These are phyloP conservation scores for Coemansia sp. DNA, from an alignment of 192 early-diverging fungal species.

Conservation along the genomic window DNA sequence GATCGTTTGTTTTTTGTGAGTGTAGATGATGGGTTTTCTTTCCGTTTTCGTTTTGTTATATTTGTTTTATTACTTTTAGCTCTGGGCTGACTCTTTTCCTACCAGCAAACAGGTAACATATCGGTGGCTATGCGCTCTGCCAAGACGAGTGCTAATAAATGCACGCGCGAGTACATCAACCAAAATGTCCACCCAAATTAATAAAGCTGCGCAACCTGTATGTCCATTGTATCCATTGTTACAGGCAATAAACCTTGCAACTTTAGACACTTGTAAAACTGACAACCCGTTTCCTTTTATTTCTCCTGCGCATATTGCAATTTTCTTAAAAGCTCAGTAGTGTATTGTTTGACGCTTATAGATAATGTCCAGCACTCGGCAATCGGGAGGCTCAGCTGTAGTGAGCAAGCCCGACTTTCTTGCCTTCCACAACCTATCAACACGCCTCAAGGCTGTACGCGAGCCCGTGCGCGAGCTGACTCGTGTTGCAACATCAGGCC, in stretches of 20 bases:
- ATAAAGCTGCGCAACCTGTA: neutral
- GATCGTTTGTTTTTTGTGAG: too few relatives aligned
- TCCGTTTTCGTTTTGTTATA: too few relatives aligned
- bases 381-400: constrained; percentile 4
- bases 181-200: neutral
- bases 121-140: too few relatives aligned
- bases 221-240: too few relatives aligned
- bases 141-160: neutral
- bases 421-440: constrained; percentile 32
- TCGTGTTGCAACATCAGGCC: constrained; percentile 15
- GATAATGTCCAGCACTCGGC: neutral
- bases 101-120: too few relatives aligned
- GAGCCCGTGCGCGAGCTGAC: constrained; percentile 48
- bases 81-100: too few relatives aligned
- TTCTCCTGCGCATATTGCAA: neutral
- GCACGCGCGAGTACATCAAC: neutral
- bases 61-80: too few relatives aligned
- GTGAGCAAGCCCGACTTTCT: constrained; percentile 24
- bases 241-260: neutral
- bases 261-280: neutral
- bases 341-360: neutral
- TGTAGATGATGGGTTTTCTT: too few relatives aligned
- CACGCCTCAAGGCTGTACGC: constrained; percentile 33
- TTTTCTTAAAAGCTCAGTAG: neutral
- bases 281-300: neutral